Base-by-base conservation (phyloP, 306 rosid genomes). In the Pterocarpus santalinus region DNA sequence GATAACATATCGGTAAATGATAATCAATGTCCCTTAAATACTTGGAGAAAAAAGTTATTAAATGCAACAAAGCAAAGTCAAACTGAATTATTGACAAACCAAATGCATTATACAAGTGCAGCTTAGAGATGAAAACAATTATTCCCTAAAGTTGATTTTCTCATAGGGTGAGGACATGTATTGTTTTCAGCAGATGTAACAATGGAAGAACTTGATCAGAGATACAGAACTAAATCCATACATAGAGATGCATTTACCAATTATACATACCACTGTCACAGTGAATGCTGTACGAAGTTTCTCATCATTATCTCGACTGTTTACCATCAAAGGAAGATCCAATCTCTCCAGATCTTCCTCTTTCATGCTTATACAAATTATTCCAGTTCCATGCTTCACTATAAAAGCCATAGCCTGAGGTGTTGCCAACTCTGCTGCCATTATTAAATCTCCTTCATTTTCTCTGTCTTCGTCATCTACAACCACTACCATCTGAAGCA, bases 331-430 rank as follows among this genome's bases (percentile, higher is more conserved):
- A 75, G 98, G 98, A 43, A 94, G 89, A 8, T 86, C 85, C 70
- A 94, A 79, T 85, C 97, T 94, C 79, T 94, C 94, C 43, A 94
- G 86, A 85, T 94, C 95, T 85, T 91, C 91, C 71, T 86, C 97
- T 70, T 68, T 90, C 97, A 94, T 94, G 84, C 97, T 92, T 57
- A 94, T 88, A 49, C 97, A 94, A 61, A 94, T 91, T 75, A 94
- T 94, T 39, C 98, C 98, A 61, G 97, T 94, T 80, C 98, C 97
- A 67, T 94, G 88, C 88, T 79, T 94, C 58, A 94, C 98, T 82
- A 94, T 88, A 77, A 94, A 94, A 77, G 98, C 98, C 98, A 94
- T 91, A 73, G 98, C 97, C 84, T 94, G 97, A 43, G 98, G 92
- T 16, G 98, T 94, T 38, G 86, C 97, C 81, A 92, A 36, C 81